Conservation (phyloP, 352 stramenopile genomes). For the Phytophthora cactorum region DNA sequence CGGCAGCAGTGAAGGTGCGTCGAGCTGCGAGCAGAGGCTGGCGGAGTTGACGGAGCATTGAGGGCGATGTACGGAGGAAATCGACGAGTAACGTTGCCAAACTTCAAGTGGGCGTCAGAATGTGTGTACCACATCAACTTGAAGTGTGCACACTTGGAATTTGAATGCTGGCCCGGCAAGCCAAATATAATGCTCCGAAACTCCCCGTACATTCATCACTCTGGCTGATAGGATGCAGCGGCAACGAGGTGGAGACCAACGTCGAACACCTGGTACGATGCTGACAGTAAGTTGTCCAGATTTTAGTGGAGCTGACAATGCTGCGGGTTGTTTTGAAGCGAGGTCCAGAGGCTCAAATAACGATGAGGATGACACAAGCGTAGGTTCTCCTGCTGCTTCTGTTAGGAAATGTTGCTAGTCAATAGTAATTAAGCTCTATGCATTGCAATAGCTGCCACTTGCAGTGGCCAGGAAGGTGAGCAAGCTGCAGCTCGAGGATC, state of each 20-base stretch:
- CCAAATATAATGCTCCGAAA: conserved; percentile 28
- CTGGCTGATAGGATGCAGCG: conserved; percentile 29
- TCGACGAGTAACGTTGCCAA: conserved; percentile 15
- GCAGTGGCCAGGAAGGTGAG: conserved; percentile 26
- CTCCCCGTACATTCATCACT: conserved; percentile 14
- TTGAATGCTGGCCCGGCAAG: conserved; percentile 10
- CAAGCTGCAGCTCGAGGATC: conserved; percentile 56
- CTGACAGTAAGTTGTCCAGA: background rate
- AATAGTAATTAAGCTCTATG: conserved; percentile 6
- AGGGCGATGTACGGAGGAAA: conserved; percentile 1
- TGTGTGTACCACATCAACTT: conserved; percentile 37
- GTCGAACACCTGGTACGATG: conserved; percentile 11
- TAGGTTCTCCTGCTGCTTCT: conserved; percentile 2
- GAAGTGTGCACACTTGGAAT: conserved; percentile 32
- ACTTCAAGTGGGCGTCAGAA: conserved; percentile 33
- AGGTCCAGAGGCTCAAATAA: conserved; percentile 22
- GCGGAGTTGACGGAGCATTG: conserved; percentile 41
- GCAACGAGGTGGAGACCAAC: conserved; percentile 12
- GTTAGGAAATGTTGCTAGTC: conserved; percentile 3
- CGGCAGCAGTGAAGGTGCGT: conserved; percentile 9
- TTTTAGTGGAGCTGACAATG: conserved; percentile 5
- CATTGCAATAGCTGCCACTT: conserved; percentile 21
- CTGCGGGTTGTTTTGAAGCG: conserved; percentile 12
- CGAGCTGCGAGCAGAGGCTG: conserved; percentile 28
- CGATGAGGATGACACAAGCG: conserved; percentile 20